Evolutionary conservation across 1,139 yeast species (phyloP).

Genomic region (Hemisphaericaspora xylanilytica): DNA sequence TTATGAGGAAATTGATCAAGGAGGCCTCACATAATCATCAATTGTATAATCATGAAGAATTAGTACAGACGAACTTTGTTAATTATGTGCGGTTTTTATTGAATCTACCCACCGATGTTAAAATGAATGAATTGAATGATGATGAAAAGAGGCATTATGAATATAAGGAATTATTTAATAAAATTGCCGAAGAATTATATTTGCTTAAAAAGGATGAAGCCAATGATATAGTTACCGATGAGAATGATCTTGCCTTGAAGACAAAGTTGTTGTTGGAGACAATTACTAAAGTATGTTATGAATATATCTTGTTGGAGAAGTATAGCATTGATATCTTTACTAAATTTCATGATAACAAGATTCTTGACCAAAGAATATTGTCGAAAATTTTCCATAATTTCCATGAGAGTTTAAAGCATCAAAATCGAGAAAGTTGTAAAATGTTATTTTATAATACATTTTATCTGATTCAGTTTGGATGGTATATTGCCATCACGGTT

Average conservation of each 20-base stretch:
- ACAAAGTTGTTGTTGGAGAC: slow-evolving; percentile 25
- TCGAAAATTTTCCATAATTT: slow-evolving; percentile 23
- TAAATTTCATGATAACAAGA: slow-evolving; percentile 33
- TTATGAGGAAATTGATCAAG: slow-evolving; percentile 27
- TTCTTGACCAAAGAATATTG: slow-evolving; percentile 28
- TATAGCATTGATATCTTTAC: slow-evolving; percentile 39
- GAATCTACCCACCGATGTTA: slow-evolving; percentile 25
- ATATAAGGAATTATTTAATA: slow-evolving; percentile 26
- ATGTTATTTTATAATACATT: slow-evolving; percentile 35
- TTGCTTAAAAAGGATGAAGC: slow-evolving; percentile 29
- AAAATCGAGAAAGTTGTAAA: slow-evolving; percentile 22
- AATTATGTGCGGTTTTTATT: slow-evolving; percentile 39
- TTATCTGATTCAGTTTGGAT: slow-evolving; percentile 37
- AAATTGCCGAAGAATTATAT: slow-evolving; percentile 27
- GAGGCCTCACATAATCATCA: slow-evolving; percentile 10
- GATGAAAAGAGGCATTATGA: slow-evolving; percentile 28
- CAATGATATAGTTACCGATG: slow-evolving; percentile 24
- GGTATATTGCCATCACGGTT: slow-evolving; percentile 37
- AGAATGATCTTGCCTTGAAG: slow-evolving; percentile 15
- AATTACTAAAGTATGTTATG: slow-evolving; percentile 40
- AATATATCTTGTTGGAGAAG: slow-evolving; percentile 40
- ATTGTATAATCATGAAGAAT: slow-evolving; percentile 31
- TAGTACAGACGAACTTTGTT: slow-evolving; percentile 38
- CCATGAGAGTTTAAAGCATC: slow-evolving; percentile 15
- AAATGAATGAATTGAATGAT: slow-evolving; percentile 20